phyloP scores from a whole-genome alignment of 2,329 filamentous ascomycete genomes.

The Trichoderma simmonsii region DNA sequence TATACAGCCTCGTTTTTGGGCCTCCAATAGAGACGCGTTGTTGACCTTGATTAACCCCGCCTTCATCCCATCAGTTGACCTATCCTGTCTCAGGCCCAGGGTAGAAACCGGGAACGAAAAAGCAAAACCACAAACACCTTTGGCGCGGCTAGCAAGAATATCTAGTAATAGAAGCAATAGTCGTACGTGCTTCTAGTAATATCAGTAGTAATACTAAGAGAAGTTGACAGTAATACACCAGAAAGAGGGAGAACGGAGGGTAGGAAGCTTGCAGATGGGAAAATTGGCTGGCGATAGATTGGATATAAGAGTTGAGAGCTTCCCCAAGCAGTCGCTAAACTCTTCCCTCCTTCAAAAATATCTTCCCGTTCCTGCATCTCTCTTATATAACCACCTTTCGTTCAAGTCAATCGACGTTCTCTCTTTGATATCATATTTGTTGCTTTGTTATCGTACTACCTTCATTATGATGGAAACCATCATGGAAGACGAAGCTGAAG shows the following conservation, averaged over 20 bases:
- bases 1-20: background rate
- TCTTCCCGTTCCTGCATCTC: background rate
- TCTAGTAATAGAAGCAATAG: background rate
- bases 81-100: background rate
- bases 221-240: background rate
- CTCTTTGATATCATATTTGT: background rate
- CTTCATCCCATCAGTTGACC: background rate
- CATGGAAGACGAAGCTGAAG: background rate
- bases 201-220: background rate
- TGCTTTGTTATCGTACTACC: background rate
- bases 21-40: background rate
- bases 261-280: background rate
- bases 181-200: background rate
- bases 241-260: background rate
- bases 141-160: background rate
- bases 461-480: background rate
- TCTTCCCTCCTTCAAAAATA: background rate
- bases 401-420: background rate
- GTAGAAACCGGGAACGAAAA: background rate
- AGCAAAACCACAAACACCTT: background rate
- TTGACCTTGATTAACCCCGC: background rate
- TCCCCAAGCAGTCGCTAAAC: background rate
- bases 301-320: background rate
- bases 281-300: background rate
- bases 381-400: background rate